These are phyloP conservation scores for Paraphaeosphaeria minitans DNA, from an alignment of 2,329 filamentous ascomycete genomes.

Conservation along the genomic window DNA sequence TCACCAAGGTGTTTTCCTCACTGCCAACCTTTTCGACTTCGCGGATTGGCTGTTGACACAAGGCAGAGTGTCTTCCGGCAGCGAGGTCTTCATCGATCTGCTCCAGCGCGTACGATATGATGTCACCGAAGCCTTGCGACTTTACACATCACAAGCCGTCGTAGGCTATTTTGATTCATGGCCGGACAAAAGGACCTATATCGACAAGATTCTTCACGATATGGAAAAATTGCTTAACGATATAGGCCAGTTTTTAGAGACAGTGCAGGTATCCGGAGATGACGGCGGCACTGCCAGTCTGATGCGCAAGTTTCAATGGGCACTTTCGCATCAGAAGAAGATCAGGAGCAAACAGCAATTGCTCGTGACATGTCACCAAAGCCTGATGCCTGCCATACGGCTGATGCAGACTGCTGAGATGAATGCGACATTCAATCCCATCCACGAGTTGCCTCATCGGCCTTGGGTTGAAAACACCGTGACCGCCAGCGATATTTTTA, in stretches of 20 bases:
- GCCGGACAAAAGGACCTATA: slow-evolving; percentile 31
- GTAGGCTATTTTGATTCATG: slow-evolving; percentile 28
- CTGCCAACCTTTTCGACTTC: slow-evolving; percentile 34
- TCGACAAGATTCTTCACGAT: slow-evolving; percentile 31
- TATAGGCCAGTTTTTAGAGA: slow-evolving; percentile 37
- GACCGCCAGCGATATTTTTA: slow-evolving; percentile 18
- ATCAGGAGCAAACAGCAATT: slow-evolving; percentile 26
- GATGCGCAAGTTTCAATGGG: slow-evolving; percentile 38
- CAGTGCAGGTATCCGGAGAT: slow-evolving; percentile 27
- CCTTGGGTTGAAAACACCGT: slow-evolving; percentile 26
- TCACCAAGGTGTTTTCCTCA: slow-evolving; percentile 21
- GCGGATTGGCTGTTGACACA: slow-evolving; percentile 32
- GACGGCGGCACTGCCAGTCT: slow-evolving; percentile 26
- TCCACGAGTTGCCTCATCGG: slow-evolving; percentile 26
- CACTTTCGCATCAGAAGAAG: slow-evolving; percentile 34
- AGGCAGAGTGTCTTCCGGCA: slow-evolving; percentile 31
- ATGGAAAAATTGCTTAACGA: slow-evolving; percentile 33
- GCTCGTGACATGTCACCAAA: slow-evolving; percentile 33
- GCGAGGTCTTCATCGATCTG: slow-evolving; percentile 27
- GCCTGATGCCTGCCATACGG: slow-evolving; percentile 33
- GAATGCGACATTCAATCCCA: slow-evolving; percentile 21
- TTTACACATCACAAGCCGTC: slow-evolving; percentile 27
- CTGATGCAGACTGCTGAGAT: slow-evolving; percentile 36
- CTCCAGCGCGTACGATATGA: slow-evolving; percentile 37
- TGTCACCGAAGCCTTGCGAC: slow-evolving; percentile 32